Conservation (phyloP, 306 rosid genomes). For the Arachis stenosperma region DNA sequence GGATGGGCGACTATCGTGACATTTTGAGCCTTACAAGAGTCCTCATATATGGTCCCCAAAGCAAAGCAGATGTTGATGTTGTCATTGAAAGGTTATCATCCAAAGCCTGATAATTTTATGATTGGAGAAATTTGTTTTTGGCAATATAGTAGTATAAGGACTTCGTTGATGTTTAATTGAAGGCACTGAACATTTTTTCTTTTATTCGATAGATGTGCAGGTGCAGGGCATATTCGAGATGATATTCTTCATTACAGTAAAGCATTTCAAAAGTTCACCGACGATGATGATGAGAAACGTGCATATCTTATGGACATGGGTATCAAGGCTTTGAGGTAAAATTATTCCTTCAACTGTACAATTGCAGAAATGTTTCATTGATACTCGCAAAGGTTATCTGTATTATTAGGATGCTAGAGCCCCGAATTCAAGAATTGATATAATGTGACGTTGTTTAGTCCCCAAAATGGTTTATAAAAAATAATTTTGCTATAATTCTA, state of each 20-base stretch:
- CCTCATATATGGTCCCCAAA: constrained; percentile 79
- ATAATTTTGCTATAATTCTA: constrained; percentile 4
- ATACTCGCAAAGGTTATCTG: neutral
- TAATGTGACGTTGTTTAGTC: neutral
- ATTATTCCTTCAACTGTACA: neutral
- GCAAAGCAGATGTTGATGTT: constrained; percentile 84
- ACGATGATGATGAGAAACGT: constrained; percentile 69
- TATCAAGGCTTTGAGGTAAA: constrained; percentile 80
- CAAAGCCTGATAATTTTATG: constrained; percentile 7
- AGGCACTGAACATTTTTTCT: constrained; percentile 39
- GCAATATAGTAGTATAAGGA: constrained; percentile 10
- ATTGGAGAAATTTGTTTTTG: constrained; percentile 14
- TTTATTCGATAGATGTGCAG: constrained; percentile 67
- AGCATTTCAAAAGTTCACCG: constrained; percentile 64
- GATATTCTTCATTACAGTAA: constrained; percentile 72
- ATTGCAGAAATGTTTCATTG: neutral
- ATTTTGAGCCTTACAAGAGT: constrained; percentile 93
- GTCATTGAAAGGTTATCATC: constrained; percentile 72
- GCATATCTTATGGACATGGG: constrained; percentile 79
- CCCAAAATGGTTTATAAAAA: constrained; percentile 9
- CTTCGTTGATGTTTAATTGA: constrained; percentile 8
- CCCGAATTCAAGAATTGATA: neutral
- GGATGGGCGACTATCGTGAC: constrained; percentile 90
- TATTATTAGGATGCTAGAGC: constrained; percentile 1
- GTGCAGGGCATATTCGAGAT: constrained; percentile 86